Evolutionary conservation across 2,329 filamentous ascomycete species (phyloP).

Genomic region (Madurella fahalii): DNA sequence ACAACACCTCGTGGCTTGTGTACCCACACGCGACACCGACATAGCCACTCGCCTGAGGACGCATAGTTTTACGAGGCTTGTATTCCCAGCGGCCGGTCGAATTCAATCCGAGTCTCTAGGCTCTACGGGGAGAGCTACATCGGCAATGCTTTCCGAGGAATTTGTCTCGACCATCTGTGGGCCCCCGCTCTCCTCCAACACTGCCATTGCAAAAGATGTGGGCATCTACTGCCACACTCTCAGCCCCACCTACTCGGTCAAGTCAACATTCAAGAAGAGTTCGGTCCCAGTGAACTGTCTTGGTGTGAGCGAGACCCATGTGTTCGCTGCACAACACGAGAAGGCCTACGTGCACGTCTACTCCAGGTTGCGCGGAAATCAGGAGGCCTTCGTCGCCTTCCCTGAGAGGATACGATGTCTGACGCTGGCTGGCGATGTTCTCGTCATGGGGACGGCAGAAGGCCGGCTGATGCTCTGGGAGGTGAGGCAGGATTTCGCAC

Average conservation of each 20-base stretch:
- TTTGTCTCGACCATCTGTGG: conserved; percentile 58
- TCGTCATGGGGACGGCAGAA: conserved; percentile 77
- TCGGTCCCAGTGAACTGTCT: conserved; percentile 74
- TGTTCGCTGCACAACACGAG: conserved; percentile 87
- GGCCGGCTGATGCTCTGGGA: conserved; percentile 91
- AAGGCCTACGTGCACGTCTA: conserved; percentile 95
- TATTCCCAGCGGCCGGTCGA: too few species aligned
- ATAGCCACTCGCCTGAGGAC: too few species aligned
- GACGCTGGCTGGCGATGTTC: conserved; percentile 65
- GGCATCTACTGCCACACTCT: conserved; percentile 83
- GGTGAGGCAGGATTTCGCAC: conserved; percentile 46
- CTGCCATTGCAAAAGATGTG: conserved; percentile 68
- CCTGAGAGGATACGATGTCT: conserved; percentile 80
- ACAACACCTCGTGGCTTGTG: too few species aligned
- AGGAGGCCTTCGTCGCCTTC: conserved; percentile 85
- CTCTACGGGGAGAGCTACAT: neutral
- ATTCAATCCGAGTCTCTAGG: neutral
- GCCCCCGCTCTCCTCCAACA: conserved; percentile 56
- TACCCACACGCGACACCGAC: too few species aligned
- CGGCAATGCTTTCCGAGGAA: conserved; percentile 54
- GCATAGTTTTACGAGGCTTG: too few species aligned
- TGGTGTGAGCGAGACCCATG: conserved; percentile 73
- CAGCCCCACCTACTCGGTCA: conserved; percentile 71
- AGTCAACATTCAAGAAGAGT: conserved; percentile 86
- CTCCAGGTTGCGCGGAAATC: conserved; percentile 73